phyloP scores from a whole-genome alignment of 2,329 filamentous ascomycete species.

The Colletotrichum lentis region DNA sequence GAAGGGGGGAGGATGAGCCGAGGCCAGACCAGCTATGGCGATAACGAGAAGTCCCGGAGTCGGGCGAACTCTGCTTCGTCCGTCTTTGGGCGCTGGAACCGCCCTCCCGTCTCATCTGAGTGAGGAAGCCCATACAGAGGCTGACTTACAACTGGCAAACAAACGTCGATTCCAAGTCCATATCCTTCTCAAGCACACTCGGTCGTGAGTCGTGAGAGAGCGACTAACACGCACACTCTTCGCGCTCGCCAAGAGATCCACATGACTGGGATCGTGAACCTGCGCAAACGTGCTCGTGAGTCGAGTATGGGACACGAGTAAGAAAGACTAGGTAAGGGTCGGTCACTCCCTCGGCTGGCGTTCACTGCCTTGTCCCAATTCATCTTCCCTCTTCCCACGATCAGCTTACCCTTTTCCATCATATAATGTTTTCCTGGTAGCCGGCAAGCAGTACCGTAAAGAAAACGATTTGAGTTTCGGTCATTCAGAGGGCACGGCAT shows the following conservation, averaged over 20 bases:
- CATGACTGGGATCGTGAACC: constrained; percentile 22
- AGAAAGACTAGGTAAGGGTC: too few relatives aligned
- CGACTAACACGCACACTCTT: neutral
- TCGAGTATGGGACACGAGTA: neutral
- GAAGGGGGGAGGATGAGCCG: neutral
- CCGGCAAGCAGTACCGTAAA: neutral
- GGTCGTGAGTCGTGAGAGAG: neutral
- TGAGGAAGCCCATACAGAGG: too few relatives aligned
- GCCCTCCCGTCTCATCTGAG: too few relatives aligned
- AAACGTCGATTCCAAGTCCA: neutral
- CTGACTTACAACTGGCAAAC: too few relatives aligned
- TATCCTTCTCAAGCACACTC: neutral
- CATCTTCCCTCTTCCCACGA: neutral
- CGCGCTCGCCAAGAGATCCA: constrained; percentile 19
- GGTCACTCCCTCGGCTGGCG: too few relatives aligned
- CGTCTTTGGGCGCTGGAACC: too few relatives aligned
- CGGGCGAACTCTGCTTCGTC: neutral
- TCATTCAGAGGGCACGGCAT: neutral
- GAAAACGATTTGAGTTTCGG: constrained; percentile 19
- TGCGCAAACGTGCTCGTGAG: constrained; percentile 25
- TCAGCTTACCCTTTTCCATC: neutral
- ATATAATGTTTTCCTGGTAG: neutral
- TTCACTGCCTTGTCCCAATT: too few relatives aligned
- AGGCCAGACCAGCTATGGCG: neutral
- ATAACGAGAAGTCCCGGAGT: neutral